Base-by-base conservation (phyloP, 2,329 filamentous ascomycete genomes). In the Aspergillus pseudoglaucus region DNA sequence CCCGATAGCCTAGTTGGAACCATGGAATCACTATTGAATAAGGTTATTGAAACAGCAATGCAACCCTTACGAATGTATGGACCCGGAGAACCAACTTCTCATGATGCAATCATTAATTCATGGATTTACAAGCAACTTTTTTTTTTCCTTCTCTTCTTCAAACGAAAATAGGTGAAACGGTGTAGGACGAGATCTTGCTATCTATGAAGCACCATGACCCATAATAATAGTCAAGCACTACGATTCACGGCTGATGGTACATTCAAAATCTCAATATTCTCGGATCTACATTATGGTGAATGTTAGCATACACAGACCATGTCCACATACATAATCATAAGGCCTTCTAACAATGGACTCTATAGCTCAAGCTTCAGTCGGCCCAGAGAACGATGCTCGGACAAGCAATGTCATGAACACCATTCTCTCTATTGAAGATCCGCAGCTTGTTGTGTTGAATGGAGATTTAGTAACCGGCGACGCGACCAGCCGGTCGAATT, bases 381-480 rank as follows among this genome's bases (percentile, higher is more conserved):
- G 44, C 10, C 47, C 49, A 18, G 22, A 22, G 17, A 77, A 80
- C 51, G 84, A 88, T 61, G 59, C 73, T 49, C 78, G 79, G 45
- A 80, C 80, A 0, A 66, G 78, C 3, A 55, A 66, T 4, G 80
- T 86, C 0, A 79, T 88, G 56, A 72, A 75, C 44, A 66, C 70
- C 0, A 69, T 88, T 5, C 73, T 88, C 1, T 72, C 80, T 32
- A 64, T 62, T 0, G 84, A 87, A 49, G 56, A 61, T 0, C 76
- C 80, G 0, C 72, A 81, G 35, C 71, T 88, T 0, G 83, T 85
- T 0, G 79, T 88, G 0, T 64, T 88, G 23, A 88, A 87, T 47
- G 85, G 85, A 12, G 85, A 88, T 56, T 71, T 88, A 3, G 82
- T 87, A 47, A 85, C 84, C 0, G 84, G 85, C 35, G 84, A 88